These are phyloP conservation scores for Knoxia roxburghii DNA, from an alignment of 257 asterid genomes.

Conservation along the genomic window DNA sequence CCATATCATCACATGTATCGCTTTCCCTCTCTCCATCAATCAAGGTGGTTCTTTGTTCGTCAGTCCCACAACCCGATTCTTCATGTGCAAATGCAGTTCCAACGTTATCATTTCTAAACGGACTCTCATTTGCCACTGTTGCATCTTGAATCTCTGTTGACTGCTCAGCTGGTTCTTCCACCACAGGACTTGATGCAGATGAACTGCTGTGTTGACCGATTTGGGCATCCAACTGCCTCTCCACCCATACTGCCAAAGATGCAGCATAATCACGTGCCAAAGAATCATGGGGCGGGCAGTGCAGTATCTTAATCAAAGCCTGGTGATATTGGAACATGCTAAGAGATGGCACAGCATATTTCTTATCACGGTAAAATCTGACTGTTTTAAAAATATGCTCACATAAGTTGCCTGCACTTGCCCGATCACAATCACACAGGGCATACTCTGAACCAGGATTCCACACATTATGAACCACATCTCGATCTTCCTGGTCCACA, in stretches of 20 bases:
- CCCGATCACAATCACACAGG: conserved; percentile 77
- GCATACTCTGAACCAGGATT: conserved; percentile 90
- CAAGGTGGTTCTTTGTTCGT: conserved; percentile 13
- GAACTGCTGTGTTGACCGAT: conserved; percentile 29
- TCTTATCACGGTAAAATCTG: conserved; percentile 55
- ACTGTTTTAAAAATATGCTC: conserved; percentile 70
- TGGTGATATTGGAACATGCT: conserved; percentile 69
- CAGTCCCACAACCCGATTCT: conserved; percentile 19
- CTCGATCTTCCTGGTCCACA: conserved; percentile 38
- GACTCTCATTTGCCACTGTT: conserved; percentile 14
- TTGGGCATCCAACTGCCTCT: conserved; percentile 55
- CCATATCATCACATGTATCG: conserved; percentile 30
- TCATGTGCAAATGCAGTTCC: conserved; percentile 23
- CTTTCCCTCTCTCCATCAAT: conserved; percentile 20
- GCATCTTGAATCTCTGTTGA: conserved; percentile 19
- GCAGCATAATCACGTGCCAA: conserved; percentile 79
- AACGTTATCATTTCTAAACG: conserved; percentile 14
- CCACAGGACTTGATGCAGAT: conserved; percentile 17
- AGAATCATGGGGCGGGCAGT: conserved; percentile 63
- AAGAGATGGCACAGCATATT: conserved; percentile 42
- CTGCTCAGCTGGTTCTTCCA: conserved; percentile 26
- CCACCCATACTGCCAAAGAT: conserved; percentile 63
- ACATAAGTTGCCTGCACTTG: conserved; percentile 72
- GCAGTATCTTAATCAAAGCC: conserved; percentile 62
- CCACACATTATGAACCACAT: conserved; percentile 34